Percentiles rank a stretch among this genome's conserved stretches.
phyloP scores from a whole-genome alignment of 495 filamentous ascomycete genomes.

The Lepraria neglecta region DNA sequence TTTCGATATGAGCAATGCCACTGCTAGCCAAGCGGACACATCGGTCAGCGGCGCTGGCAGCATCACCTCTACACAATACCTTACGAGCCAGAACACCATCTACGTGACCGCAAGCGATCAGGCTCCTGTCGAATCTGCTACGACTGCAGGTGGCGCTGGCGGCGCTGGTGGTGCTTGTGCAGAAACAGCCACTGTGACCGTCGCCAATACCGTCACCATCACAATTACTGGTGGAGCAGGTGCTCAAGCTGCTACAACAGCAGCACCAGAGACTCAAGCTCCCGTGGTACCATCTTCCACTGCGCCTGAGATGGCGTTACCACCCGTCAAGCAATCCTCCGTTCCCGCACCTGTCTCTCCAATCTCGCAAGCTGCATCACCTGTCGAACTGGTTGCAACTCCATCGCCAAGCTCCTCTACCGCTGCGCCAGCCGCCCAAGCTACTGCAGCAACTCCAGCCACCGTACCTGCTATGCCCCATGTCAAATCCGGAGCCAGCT shows the following conservation, averaged over 20 bases:
- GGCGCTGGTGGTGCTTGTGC: conserved; percentile 11
- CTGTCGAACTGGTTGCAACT: background rate
- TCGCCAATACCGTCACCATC: conserved; percentile 21
- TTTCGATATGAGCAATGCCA: background rate
- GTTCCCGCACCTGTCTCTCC: conserved; percentile 11
- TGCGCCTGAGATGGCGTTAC: too few species aligned
- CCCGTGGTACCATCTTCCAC: background rate
- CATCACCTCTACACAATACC: conserved; percentile 1
- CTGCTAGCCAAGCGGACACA: conserved; percentile 3
- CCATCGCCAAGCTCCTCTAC: conserved; percentile 1
- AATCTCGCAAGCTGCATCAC: background rate
- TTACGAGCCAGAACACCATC: background rate
- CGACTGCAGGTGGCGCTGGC: background rate
- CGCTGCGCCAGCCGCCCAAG: background rate
- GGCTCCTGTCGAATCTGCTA: background rate
- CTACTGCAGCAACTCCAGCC: conserved; percentile 6
- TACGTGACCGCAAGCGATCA: background rate
- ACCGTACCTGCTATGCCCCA: background rate
- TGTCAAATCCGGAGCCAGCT: background rate
- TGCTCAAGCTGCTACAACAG: conserved; percentile 6
- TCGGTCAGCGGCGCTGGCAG: conserved; percentile 3
- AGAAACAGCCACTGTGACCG: conserved; percentile 16
- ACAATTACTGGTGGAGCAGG: conserved; percentile 10
- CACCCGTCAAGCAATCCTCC: background rate
- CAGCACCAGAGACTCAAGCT: background rate